Evolutionary conservation across 2,329 filamentous ascomycete species (phyloP).

Genomic region (Grosmannia huntii): DNA sequence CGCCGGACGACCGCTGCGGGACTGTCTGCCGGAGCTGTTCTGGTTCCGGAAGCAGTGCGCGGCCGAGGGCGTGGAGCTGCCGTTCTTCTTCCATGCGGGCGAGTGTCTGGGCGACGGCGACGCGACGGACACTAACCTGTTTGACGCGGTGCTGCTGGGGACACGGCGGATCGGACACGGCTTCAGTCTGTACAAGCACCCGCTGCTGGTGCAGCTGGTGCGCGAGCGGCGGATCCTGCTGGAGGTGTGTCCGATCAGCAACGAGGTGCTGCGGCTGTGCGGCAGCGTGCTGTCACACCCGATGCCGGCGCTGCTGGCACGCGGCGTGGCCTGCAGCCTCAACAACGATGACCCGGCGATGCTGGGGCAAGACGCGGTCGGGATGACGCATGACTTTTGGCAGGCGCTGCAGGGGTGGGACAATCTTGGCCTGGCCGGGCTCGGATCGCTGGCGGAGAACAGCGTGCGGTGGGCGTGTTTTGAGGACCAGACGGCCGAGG

Average conservation of each 20-base stretch:
- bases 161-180: conserved; percentile 83
- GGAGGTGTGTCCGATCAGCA: conserved; percentile 83
- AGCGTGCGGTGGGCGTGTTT: conserved; percentile 83
- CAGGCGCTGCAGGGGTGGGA: conserved; percentile 85
- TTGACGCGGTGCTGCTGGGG: conserved; percentile 76
- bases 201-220: conserved; percentile 74
- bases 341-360: conserved; percentile 89
- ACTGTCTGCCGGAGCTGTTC: conserved; percentile 73
- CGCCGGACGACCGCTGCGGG: conserved; percentile 57
- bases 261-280: conserved; percentile 42
- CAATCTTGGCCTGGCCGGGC: conserved; percentile 74
- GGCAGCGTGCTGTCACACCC: conserved; percentile 28
- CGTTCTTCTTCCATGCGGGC: conserved; percentile 93
- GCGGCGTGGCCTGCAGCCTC: conserved; percentile 71
- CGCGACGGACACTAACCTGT: conserved; percentile 67
- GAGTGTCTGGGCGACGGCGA: conserved; percentile 70
- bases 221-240: conserved; percentile 79
- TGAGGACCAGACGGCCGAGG: conserved; percentile 59
- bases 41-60: conserved; percentile 86
- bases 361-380: conserved; percentile 67
- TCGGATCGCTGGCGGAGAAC: conserved; percentile 83
- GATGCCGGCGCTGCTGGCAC: conserved; percentile 69
- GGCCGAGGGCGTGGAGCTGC: conserved; percentile 65
- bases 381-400: conserved; percentile 90
- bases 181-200: conserved; percentile 83